Evolutionary conservation across 257 asterid species (phyloP), one percentile per base, ranked within the genome.

Genomic region (Przewalskia tangutica): DNA sequence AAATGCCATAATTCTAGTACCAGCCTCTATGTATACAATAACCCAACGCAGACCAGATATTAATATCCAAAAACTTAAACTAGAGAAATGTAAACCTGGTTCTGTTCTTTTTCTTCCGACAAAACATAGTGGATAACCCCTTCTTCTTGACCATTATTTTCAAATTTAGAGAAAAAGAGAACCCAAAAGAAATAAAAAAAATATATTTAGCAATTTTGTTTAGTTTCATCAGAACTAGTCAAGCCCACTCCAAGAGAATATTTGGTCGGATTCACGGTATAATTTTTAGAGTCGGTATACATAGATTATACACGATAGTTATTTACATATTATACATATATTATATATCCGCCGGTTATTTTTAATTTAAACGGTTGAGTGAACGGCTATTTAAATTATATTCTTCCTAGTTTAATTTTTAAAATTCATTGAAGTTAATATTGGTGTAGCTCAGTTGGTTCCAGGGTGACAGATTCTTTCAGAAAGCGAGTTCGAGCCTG

Each of bases 121-220:
- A 79, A 60, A 44, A 16, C 60, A 14, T 79, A 79, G 75, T 79
- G 82, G 82, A 48, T 46, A 79, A 40, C 44, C 71, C 75, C 82
- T 60, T 40, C 82, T 50, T 59, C 82, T 79, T 60, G 82, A 79
- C 82, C 75, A 23, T 42, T 50, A 59, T 23, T 79, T 40, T 42
- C 67, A 38, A 79, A 60, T 18, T 79, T 38, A 59, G 56, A 59
- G 59, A 71, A 71, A 71, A 38, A 63, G 44, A 70, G n/a, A 70
- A 70, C 77, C 38, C 2, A 44, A 70, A 78, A 8, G 10, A 17
- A 9, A 32, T 1, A 27, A 17, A 0, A 17, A 36, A 38, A 9
- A 56, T 78, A 3, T 1, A 63, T 7, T 42, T 79, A 38, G 71
- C 81, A 36, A 54, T 12, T 8, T 60, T 48, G 44, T 79, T 50